Base-by-base conservation (phyloP, 768 basidiomycete species). In the Mycena floridula region DNA sequence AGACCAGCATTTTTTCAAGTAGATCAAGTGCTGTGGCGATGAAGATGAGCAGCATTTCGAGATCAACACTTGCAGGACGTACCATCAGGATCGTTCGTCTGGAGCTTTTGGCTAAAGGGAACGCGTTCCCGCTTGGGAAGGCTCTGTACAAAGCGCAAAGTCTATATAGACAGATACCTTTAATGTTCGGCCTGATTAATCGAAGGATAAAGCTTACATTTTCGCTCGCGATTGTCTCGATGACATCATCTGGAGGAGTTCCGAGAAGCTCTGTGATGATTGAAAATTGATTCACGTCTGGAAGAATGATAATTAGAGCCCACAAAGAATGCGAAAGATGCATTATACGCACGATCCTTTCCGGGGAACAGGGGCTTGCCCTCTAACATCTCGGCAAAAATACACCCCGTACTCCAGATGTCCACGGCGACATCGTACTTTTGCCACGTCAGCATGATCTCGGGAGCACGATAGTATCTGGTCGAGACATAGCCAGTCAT, bases 391-490 rank as follows among this genome's bases (percentile, higher is more conserved):
- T 99, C 96, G 5, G 96, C 96, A 58, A 99, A 97, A 63, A 99
- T 98, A 70, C 96, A 99, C 5, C 94, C 96, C 9, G 94, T 93
- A 59, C 90, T 94, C 96, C 96, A 98, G 61, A 98, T 95, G 62
- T 99, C 96, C 50, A 99, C 96, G 41, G 95, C 96, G 45, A 97
- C 94, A 64, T 98, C 95, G 69, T 99, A 99, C 72, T 98, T 98
- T 66, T 99, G 96, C 96, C 96, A 99, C 28, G 96, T 99, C 61
- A 99, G 77, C 96, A 99, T 99, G 70, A 99, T 99, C 67, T 99
- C 96, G 5, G 96, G 96, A 5, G 96, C 96, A 42, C 96, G 86
- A 63, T 99, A 99, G 69, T 99, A 99, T 54, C 96, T 77, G 42
- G 96, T 99, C 46, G 96, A 98, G 49, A 98, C 96, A 60, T 98